phyloP scores from a whole-genome alignment of 1,284 basidiomycete species.

The Tremellales sp. region DNA sequence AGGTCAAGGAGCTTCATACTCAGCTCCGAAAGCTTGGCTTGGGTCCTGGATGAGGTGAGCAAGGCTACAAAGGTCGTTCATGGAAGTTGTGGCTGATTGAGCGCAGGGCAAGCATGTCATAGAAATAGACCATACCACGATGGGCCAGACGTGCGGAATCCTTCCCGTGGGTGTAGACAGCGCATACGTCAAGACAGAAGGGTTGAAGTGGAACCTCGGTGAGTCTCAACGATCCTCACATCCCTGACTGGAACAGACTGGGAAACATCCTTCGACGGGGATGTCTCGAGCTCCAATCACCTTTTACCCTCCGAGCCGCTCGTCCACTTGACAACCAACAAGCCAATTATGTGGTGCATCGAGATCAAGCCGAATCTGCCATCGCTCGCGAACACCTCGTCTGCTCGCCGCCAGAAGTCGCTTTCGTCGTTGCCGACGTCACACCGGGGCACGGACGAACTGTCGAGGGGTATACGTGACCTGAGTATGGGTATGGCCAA shows the following conservation, averaged over 20 bases:
- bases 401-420: not conserved
- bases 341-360: slow-evolving; percentile 83
- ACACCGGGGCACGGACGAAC: no score
- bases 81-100: not conserved
- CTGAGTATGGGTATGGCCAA: not conserved
- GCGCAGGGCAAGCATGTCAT: slow-evolving; percentile 74
- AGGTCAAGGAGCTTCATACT: slow-evolving; percentile 67
- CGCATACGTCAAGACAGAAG: slow-evolving; percentile 72
- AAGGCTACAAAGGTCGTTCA: no score
- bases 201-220: slow-evolving; percentile 89
- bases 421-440: no score
- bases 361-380: slow-evolving; percentile 49
- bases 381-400: not conserved
- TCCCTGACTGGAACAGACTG: slow-evolving; percentile 43
- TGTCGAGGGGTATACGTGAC: not conserved
- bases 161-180: slow-evolving; percentile 79
- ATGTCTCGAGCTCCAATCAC: slow-evolving; percentile 90
- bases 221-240: slow-evolving; percentile 26
- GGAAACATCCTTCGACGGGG: slow-evolving; percentile 70
- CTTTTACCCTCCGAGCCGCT: slow-evolving; percentile 58
- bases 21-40: slow-evolving; percentile 77
- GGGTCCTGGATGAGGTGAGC: slow-evolving; percentile 75
- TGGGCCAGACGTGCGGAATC: slow-evolving; percentile 88
- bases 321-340: slow-evolving; percentile 64
- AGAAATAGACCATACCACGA: slow-evolving; percentile 62